A percentile compares a stretch with the other conserved stretches of the same genome.
Evolutionary conservation across 2,329 filamentous ascomycete genomes (phyloP).

Genomic region (Chaetomiaceae sp.): DNA sequence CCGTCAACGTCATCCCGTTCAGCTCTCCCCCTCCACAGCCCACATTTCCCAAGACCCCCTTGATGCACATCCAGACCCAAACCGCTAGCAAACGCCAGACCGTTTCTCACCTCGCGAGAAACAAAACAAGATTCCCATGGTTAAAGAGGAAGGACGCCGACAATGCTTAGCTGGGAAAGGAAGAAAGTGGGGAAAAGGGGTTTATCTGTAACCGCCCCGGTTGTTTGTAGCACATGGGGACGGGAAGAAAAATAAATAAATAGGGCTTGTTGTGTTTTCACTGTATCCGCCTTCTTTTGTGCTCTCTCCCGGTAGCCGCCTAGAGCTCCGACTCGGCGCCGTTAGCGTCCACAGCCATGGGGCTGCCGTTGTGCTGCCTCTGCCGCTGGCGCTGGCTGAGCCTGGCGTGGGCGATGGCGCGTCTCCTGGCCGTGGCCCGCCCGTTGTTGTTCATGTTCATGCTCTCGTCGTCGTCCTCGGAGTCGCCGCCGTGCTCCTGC

Average conservation of each 20-base stretch:
- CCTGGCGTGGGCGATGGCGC: slow-evolving; percentile 37
- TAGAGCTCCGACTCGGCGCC: slow-evolving; percentile 52
- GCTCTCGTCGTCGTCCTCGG: slow-evolving; percentile 53
- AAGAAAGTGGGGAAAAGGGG: neutral
- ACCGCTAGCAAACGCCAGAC: slow-evolving; percentile 12
- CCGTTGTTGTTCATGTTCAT: slow-evolving; percentile 36
- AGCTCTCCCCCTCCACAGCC: neutral
- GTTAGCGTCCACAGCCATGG: slow-evolving; percentile 52
- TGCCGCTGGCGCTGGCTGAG: slow-evolving; percentile 32
- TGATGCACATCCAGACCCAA: slow-evolving; percentile 1
- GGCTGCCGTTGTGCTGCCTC: slow-evolving; percentile 50
- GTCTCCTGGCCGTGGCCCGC: slow-evolving; percentile 39
- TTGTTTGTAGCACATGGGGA: too few species aligned
- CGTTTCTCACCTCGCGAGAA: slow-evolving; percentile 1
- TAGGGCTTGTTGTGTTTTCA: too few species aligned
- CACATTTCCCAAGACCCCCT: neutral
- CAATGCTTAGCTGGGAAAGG: slow-evolving; percentile 15
- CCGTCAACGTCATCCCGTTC: too few species aligned
- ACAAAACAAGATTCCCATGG: too few species aligned
- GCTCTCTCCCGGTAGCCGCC: neutral
- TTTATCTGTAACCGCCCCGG: too few species aligned
- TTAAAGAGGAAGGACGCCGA: slow-evolving; percentile 18
- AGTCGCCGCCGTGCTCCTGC: slow-evolving; percentile 46
- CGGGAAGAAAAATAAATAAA: too few species aligned
- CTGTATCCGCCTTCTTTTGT: too few species aligned